A percentile compares a stretch with the other conserved stretches of the same genome.
Evolutionary conservation across 108 stramenopile genomes (phyloP).

Genomic region (Conticribra guillardii): DNA sequence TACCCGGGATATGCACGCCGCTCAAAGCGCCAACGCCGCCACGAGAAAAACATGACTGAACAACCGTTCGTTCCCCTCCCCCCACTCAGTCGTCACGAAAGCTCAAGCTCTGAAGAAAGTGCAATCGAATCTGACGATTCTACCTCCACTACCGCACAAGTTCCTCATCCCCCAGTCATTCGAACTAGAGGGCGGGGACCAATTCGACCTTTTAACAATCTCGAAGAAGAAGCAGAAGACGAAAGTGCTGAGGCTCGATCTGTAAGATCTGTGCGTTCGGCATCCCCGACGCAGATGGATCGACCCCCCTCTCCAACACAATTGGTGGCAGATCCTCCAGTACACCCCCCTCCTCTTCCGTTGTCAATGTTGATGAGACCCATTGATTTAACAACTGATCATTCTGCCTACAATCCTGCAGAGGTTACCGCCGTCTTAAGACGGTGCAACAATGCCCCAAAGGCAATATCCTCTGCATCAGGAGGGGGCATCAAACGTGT

Average conservation of each 20-base stretch:
- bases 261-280: slow-evolving; percentile 42
- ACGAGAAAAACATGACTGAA: slow-evolving; percentile 32
- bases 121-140: slow-evolving; percentile 48
- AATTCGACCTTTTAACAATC: slow-evolving; percentile 28
- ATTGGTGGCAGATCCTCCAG: slow-evolving; percentile 48
- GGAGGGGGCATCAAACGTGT: slow-evolving; percentile 89
- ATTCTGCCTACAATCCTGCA: slow-evolving; percentile 84
- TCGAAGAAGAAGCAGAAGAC: slow-evolving; percentile 37
- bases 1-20: slow-evolving; percentile 39
- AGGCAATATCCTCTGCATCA: slow-evolving; percentile 73
- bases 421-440: slow-evolving; percentile 81
- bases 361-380: slow-evolving; percentile 59
- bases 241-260: not conserved
- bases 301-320: slow-evolving; percentile 53
- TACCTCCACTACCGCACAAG: slow-evolving; percentile 32
- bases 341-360: slow-evolving; percentile 63
- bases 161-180: slow-evolving; percentile 12
- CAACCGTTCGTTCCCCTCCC: slow-evolving; percentile 50
- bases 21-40: slow-evolving; percentile 19
- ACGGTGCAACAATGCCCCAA: slow-evolving; percentile 85
- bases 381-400: slow-evolving; percentile 87
- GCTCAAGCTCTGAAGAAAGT: slow-evolving; percentile 41
- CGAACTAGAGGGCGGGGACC: slow-evolving; percentile 4
- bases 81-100: slow-evolving; percentile 31
- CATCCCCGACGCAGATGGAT: slow-evolving; percentile 50